A percentile compares a stretch with the other conserved stretches of the same genome.
Evolutionary conservation across 352 stramenopile species (phyloP).

Genomic region (Phytophthora pisi): DNA sequence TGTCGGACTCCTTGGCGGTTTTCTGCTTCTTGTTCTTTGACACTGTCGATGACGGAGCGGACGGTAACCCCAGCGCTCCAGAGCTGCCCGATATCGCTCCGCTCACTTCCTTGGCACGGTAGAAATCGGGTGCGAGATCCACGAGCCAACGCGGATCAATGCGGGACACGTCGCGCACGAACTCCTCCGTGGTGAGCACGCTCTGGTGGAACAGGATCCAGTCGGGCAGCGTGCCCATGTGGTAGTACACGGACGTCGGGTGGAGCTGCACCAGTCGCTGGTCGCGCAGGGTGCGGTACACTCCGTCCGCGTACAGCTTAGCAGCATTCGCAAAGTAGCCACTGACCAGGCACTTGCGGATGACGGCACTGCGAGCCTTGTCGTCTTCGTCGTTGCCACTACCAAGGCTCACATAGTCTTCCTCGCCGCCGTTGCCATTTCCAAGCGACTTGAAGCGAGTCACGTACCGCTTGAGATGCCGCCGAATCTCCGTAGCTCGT

Average conservation of each 20-base stretch:
- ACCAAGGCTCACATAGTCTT: constrained; percentile 20
- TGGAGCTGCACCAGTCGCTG: constrained; percentile 75
- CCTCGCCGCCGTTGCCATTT: constrained; percentile 6
- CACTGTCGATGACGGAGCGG: constrained; percentile 21
- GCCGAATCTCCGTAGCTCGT: constrained; percentile 69
- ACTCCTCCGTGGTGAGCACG: constrained; percentile 98
- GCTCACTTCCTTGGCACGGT: constrained; percentile 74
- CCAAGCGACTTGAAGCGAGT: constrained; percentile 49
- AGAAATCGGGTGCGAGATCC: constrained; percentile 71
- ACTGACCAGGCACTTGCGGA: constrained; percentile 72
- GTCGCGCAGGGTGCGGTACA: constrained; percentile 72
- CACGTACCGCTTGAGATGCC: constrained; percentile 72
- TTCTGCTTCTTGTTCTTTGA: constrained; percentile 37
- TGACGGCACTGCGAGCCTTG: constrained; percentile 29
- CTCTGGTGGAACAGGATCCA: constrained; percentile 99
- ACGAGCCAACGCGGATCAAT: constrained; percentile 84
- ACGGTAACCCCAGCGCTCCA: constrained; percentile 65
- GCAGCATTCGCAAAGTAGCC: constrained; percentile 96
- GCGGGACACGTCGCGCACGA: constrained; percentile 72
- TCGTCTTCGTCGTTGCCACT: constrained; percentile 28
- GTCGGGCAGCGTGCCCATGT: constrained; percentile 90
- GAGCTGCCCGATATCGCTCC: constrained; percentile 68
- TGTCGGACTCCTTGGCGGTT: constrained; percentile 12
- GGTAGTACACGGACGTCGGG: constrained; percentile 77
- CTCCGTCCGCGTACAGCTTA: constrained; percentile 92